These are phyloP conservation scores for Mucor piriformis DNA, from an alignment of 371 early-diverging fungal species.

Conservation along the genomic window DNA sequence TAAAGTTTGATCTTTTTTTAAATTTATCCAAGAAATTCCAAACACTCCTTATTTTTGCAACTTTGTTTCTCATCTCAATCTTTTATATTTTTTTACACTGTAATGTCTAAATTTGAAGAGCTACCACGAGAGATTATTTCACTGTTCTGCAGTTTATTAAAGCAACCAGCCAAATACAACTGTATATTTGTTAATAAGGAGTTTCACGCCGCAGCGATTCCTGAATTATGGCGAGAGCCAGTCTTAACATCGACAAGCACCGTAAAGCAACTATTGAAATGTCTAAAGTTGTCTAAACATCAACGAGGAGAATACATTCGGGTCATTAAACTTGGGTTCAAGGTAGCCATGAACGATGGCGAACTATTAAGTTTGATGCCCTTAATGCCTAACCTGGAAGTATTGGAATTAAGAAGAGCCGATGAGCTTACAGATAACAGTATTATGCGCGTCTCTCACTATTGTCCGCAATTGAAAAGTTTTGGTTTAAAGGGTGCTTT, in stretches of 20 bases:
- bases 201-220: conserved; percentile 25
- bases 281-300: conserved; percentile 17
- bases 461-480: conserved; percentile 32
- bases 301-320: conserved; percentile 28
- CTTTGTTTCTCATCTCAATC: neutral
- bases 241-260: neutral
- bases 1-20: conserved; percentile 1
- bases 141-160: conserved; percentile 23
- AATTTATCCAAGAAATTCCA: neutral
- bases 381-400: conserved; percentile 39
- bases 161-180: conserved; percentile 26
- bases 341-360: conserved; percentile 28
- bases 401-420: conserved; percentile 28
- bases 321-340: conserved; percentile 12
- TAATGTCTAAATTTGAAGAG: conserved; percentile 23
- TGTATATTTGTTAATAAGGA: conserved; percentile 28
- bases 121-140: conserved; percentile 29
- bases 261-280: conserved; percentile 24
- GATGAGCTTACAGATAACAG: conserved; percentile 42
- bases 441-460: conserved; percentile 24
- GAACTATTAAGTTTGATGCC: conserved; percentile 25
- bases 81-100: neutral
- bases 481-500: conserved; percentile 31
- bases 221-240: conserved; percentile 33
- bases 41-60: neutral